phyloP scores from a whole-genome alignment of 352 stramenopile genomes.

The Phytophthora sansomeana region DNA sequence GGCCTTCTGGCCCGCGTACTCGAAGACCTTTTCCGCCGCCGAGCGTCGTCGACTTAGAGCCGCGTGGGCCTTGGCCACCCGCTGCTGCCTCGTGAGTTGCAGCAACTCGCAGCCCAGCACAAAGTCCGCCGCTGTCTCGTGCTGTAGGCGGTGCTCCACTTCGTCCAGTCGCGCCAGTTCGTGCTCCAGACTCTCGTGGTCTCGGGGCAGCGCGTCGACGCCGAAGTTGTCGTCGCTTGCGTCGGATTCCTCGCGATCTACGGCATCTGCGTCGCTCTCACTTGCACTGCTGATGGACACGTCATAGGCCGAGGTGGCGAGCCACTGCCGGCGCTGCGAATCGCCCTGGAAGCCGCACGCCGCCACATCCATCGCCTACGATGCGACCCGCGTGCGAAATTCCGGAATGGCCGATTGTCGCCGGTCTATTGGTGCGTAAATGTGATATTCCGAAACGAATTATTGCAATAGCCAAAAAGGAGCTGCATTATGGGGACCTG shows the following conservation, averaged over 20 bases:
- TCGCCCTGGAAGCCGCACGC: conserved; percentile 8
- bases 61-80: conserved; percentile 38
- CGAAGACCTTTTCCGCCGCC: conserved; percentile 41
- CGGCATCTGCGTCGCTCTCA: conserved; percentile 15
- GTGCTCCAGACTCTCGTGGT: conserved; percentile 41
- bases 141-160: conserved; percentile 38
- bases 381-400: conserved; percentile 27
- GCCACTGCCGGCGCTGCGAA: neutral
- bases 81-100: conserved; percentile 18
- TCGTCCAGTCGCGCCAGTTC: conserved; percentile 35
- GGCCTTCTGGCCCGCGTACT: conserved; percentile 54
- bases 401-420: conserved; percentile 32
- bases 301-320: neutral
- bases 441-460: neutral
- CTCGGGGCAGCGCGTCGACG: conserved; percentile 24
- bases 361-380: conserved; percentile 32
- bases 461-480: neutral
- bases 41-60: conserved; percentile 39
- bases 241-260: conserved; percentile 14
- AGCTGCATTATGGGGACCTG: neutral
- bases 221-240: conserved; percentile 32
- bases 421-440: neutral
- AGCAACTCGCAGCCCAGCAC: conserved; percentile 45
- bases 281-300: conserved; percentile 24
- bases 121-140: conserved; percentile 47